Conservation (phyloP, 2,329 filamentous ascomycete genomes). For the Ilyonectria destructans region DNA sequence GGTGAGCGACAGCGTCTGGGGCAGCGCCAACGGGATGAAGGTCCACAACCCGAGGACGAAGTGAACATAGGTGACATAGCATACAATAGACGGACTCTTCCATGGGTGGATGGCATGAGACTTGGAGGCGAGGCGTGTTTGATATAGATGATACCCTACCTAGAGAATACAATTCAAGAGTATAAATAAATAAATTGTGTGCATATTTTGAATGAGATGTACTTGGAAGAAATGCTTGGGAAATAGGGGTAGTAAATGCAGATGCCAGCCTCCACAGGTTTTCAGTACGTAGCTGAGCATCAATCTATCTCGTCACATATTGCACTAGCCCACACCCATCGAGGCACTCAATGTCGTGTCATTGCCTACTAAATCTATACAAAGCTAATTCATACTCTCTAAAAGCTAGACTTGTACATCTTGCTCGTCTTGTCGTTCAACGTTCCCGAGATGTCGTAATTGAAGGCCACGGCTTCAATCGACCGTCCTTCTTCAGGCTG, state of each 20-base stretch:
- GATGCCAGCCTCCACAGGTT: not conserved
- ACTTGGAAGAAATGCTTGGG: not conserved
- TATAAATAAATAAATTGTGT: not conserved
- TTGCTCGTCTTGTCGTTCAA: constrained; percentile 45
- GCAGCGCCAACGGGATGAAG: constrained; percentile 71
- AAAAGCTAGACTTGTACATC: constrained; percentile 38
- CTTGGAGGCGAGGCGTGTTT: constrained; percentile 29
- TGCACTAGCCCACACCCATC: not conserved
- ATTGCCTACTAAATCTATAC: not conserved
- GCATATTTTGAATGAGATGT: no score
- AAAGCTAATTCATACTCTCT: no score
- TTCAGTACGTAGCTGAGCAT: not conserved
- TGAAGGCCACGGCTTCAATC: not conserved
- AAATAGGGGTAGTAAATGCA: not conserved
- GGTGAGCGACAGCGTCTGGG: constrained; percentile 84
- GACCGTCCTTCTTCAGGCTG: no score
- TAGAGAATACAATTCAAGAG: constrained; percentile 34
- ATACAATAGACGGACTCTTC: constrained; percentile 13
- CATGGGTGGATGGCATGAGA: constrained; percentile 14
- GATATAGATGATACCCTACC: constrained; percentile 49
- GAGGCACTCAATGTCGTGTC: not conserved
- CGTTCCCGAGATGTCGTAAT: constrained; percentile 48
- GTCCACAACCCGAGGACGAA: constrained; percentile 54
- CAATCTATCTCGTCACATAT: not conserved
- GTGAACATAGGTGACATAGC: constrained; percentile 33